A percentile compares a stretch with the other conserved stretches of the same genome.
These are phyloP conservation scores for Cordyceps tenuipes DNA, from an alignment of 2,329 filamentous ascomycete species.

Conservation along the genomic window DNA sequence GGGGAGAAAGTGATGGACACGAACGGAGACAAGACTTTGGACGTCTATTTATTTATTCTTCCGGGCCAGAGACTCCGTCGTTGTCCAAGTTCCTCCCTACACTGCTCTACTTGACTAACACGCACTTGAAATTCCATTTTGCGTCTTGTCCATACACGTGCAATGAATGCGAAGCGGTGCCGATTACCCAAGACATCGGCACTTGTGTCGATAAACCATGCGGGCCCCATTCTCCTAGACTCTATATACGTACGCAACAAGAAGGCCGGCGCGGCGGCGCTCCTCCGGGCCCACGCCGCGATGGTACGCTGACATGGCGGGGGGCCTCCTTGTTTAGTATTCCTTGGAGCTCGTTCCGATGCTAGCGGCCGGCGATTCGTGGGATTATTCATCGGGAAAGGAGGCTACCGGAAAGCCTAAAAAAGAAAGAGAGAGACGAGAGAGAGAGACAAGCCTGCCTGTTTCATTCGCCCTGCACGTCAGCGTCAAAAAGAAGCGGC, in stretches of 20 bases:
- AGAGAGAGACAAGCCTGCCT: too few relatives aligned
- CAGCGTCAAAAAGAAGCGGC: neutral
- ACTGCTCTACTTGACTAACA: neutral
- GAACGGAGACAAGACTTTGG: neutral
- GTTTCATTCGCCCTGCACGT: too few relatives aligned
- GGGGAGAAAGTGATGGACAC: neutral
- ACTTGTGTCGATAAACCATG: neutral
- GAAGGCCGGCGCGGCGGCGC: neutral
- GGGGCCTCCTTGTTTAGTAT: neutral
- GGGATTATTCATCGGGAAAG: neutral
- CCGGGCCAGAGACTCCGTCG: neutral
- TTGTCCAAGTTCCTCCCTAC: neutral
- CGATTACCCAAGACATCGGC: neutral
- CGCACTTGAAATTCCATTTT: neutral
- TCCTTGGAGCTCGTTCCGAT: neutral
- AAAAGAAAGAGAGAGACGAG: too few relatives aligned
- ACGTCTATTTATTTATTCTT: slow-evolving; percentile 1
- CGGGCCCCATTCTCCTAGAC: neutral
- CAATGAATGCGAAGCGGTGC: neutral
- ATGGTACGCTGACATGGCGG: slow-evolving; percentile 11
- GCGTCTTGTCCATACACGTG: neutral
- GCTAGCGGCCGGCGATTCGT: neutral
- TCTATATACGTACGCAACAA: too few relatives aligned
- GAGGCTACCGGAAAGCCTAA: too few relatives aligned
- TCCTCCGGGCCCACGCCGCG: neutral